phyloP scores from a whole-genome alignment of 2,329 filamentous ascomycete species.

The Colletotrichum eremochloae region DNA sequence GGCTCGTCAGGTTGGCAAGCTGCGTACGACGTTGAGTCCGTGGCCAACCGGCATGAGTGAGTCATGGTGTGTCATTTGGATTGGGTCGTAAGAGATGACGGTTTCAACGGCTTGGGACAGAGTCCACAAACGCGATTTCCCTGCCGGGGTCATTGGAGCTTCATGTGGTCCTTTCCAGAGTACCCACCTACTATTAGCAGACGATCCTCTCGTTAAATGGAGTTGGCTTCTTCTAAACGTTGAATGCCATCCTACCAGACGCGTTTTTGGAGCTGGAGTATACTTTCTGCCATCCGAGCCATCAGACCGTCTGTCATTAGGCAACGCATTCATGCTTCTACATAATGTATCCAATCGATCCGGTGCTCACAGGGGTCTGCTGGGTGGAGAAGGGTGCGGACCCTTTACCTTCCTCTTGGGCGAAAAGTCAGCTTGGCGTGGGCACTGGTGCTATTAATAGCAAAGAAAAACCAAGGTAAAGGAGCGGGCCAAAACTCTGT shows the following conservation, averaged over 20 bases:
- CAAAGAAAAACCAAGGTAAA: neutral
- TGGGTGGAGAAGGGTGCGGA: conserved; percentile 2
- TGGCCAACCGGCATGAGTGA: conserved; percentile 11
- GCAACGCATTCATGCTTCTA: neutral
- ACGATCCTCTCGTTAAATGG: neutral
- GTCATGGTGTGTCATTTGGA: conserved; percentile 30
- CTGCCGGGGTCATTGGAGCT: neutral
- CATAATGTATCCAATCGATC: neutral
- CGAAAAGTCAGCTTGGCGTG: conserved; percentile 29
- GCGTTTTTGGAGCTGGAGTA: neutral
- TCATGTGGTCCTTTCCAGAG: neutral
- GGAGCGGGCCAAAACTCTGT: conserved; percentile 6
- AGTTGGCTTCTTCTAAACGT: neutral
- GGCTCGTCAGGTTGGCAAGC: conserved; percentile 10
- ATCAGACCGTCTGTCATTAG: neutral
- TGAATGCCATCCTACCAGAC: neutral
- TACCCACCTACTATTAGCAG: neutral
- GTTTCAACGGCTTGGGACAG: neutral
- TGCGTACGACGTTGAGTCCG: neutral
- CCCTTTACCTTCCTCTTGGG: conserved; percentile 3
- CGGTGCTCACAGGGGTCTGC: conserved; percentile 11
- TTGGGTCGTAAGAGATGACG: conserved; percentile 11
- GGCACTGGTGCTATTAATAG: conserved; percentile 30
- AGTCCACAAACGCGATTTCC: neutral
- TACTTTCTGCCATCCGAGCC: conserved; percentile 7